A percentile compares a stretch with the other conserved stretches of the same genome.
These are phyloP conservation scores for Echites panduratus DNA, from an alignment of 257 asterid genomes.

Conservation along the genomic window DNA sequence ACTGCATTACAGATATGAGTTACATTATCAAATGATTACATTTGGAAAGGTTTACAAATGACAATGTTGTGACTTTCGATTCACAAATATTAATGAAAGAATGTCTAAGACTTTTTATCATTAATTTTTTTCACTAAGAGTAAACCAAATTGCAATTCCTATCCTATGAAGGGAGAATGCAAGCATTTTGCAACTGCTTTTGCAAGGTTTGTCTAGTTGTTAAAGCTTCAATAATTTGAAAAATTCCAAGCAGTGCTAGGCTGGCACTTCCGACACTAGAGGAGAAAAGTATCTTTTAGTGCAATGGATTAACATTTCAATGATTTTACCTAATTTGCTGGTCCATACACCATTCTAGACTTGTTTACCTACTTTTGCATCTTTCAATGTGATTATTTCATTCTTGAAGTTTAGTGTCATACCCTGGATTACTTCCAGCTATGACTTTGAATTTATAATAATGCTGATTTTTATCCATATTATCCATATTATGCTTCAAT, in stretches of 20 bases:
- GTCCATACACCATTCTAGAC: background rate
- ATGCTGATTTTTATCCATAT: background rate
- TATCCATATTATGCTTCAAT: background rate
- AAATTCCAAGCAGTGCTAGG: constrained; percentile 63
- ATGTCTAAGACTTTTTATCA: background rate
- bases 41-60: constrained; percentile 47
- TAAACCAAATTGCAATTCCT: constrained; percentile 55
- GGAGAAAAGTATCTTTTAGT: constrained; percentile 49
- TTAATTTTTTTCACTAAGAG: constrained; percentile 40
- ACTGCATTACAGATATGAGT: constrained; percentile 35
- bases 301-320: no score
- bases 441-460: background rate
- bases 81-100: no score
- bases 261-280: constrained; percentile 88
- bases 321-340: background rate
- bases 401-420: background rate
- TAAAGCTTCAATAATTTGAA: constrained; percentile 7
- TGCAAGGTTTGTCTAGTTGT: constrained; percentile 34
- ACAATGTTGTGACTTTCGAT: constrained; percentile 7
- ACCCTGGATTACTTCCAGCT: no score
- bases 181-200: constrained; percentile 56
- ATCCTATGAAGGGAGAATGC: constrained; percentile 61
- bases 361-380: background rate
- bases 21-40: constrained; percentile 52
- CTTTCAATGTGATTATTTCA: background rate